Base-by-base conservation (phyloP, 345 rosid species). In the Xanthoceras sorbifolium region DNA sequence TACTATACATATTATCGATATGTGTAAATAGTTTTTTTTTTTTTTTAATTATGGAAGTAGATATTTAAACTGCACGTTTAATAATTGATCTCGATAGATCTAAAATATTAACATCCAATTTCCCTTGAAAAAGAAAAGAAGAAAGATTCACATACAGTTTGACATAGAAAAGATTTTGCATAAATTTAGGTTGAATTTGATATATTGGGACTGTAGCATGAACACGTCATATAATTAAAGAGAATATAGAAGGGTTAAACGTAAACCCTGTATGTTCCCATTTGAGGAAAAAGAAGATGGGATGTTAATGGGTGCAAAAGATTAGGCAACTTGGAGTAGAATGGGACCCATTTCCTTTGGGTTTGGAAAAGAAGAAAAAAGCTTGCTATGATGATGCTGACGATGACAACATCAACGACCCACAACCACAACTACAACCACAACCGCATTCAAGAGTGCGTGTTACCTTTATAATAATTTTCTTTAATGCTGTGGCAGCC, bases 291-390 rank as follows among this genome's bases (percentile, higher is more conserved):
- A 52, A 60, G 15, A 46, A 52, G 68, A 20, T 17, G 69, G 82
- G 67, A 15, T 40, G 6, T 7, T 5, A 55, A 18, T 36, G 68
- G 68, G 66, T 40, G 25, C 25, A 42, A 52, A 25, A 11, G 28
- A 48, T 31, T 14, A 15, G 22, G 15, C 9, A 20, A 42, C 11
- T 60, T 5, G 20, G 32, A 63, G 46, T 26, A 8, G 17, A 2
- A 1, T 50, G 77, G 77, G 48, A 64, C 76, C 76, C 28, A 42
- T 22, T 63, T 80, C 86, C 82, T 77, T 68, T 72, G 78, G 75
- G 57, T 64, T 75, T 71, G 86, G 86, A 84, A 77, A 71, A 69
- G 82, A 76, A 29, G 25, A 5, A 71, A 80, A 72, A 18, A n/a
- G 25, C 1, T 29, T 52, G 60, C 15, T n/a, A n/a, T 29, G 79